These are phyloP conservation scores for Penicillium taxi DNA, from an alignment of 495 filamentous ascomycete species.

Conservation along the genomic window DNA sequence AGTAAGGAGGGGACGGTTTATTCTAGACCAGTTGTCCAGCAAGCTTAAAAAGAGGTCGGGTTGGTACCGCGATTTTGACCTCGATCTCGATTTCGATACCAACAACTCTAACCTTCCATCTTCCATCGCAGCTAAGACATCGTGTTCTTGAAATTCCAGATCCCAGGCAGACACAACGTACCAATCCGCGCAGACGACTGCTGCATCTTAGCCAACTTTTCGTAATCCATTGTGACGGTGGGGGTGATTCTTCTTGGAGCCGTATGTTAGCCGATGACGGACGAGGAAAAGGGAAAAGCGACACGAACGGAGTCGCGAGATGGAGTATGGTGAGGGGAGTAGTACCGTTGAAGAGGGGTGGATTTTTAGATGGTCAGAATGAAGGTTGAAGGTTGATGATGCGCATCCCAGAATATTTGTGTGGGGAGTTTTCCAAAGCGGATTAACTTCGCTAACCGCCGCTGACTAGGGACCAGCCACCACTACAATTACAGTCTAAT, in stretches of 20 bases:
- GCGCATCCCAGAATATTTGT: slow-evolving; percentile 18
- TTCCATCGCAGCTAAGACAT: background rate
- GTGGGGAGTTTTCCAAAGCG: slow-evolving; percentile 18
- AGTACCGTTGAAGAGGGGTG: slow-evolving; percentile 8
- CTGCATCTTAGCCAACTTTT: slow-evolving; percentile 51
- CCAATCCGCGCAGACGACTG: slow-evolving; percentile 50
- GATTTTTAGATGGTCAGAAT: slow-evolving; percentile 6
- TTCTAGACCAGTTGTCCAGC: background rate
- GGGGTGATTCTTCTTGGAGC: slow-evolving; percentile 16
- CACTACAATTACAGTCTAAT: too few species aligned
- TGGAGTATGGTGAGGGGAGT: slow-evolving; percentile 6
- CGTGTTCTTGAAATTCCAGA: slow-evolving; percentile 7
- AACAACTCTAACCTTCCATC: slow-evolving; percentile 1
- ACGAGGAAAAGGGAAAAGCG: too few species aligned
- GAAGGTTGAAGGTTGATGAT: slow-evolving; percentile 13
- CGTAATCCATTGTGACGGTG: slow-evolving; percentile 44
- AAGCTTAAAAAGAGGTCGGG: background rate
- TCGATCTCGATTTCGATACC: background rate
- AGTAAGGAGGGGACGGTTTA: too few species aligned
- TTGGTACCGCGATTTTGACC: background rate
- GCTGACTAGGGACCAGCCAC: too few species aligned
- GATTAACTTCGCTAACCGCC: slow-evolving; percentile 23
- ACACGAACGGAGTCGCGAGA: too few species aligned
- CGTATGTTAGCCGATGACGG: slow-evolving; percentile 14
- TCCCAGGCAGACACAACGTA: slow-evolving; percentile 22